Evolutionary conservation across 192 early-diverging fungal genomes (phyloP).

Genomic region (Phlyctochytrium bullatum): DNA sequence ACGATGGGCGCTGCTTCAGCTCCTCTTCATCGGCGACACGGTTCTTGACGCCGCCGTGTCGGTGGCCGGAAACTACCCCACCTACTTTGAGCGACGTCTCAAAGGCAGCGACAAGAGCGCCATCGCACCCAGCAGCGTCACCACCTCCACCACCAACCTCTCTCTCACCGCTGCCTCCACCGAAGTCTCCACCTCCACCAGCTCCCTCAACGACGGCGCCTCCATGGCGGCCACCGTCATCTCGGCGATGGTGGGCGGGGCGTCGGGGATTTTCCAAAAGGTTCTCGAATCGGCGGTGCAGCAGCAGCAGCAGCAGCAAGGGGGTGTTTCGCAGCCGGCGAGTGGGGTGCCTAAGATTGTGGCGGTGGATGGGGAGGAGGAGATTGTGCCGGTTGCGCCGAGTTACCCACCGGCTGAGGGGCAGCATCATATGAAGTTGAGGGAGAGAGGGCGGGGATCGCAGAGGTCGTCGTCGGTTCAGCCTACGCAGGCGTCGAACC

Average conservation of each 20-base stretch:
- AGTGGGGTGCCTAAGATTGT: not conserved
- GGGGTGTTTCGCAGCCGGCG: not conserved
- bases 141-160: not conserved
- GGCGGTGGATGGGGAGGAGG: not conserved
- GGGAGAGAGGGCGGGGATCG: not conserved
- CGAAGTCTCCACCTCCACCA: not conserved
- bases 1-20: constrained; percentile 24
- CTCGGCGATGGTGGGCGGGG: not conserved
- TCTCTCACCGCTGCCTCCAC: not conserved
- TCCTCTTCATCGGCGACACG: constrained; percentile 25
- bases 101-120: too few relatives aligned
- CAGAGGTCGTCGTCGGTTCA: not conserved
- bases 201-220: not conserved
- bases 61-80: constrained; percentile 13
- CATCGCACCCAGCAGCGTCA: too few relatives aligned
- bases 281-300: not conserved
- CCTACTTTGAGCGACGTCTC: constrained; percentile 6
- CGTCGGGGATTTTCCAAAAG: not conserved
- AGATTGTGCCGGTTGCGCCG: not conserved
- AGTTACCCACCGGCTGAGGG: not conserved
- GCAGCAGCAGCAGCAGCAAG: too few relatives aligned
- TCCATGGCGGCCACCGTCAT: not conserved
- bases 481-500: not conserved
- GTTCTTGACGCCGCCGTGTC: constrained; percentile 14
- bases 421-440: not conserved